Conservation (phyloP, 176 grass and related monocot species). For the Eremochloa ophiuroides region DNA sequence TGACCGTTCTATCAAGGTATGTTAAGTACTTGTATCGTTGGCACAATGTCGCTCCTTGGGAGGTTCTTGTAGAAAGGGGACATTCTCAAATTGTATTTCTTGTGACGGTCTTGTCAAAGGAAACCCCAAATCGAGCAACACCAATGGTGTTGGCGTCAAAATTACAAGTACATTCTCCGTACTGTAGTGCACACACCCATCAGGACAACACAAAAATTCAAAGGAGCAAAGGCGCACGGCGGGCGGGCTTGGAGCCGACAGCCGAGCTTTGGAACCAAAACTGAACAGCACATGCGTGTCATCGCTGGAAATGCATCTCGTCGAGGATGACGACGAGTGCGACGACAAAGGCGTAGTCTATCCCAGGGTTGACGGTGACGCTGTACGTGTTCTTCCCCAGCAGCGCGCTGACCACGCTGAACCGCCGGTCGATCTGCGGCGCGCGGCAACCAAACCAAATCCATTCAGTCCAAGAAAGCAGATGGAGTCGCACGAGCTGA, state of each 20-base stretch:
- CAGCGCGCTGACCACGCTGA: slow-evolving; percentile 48
- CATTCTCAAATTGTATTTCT: neutral
- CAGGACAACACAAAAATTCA: neutral
- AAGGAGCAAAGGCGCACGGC: neutral
- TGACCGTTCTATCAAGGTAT: neutral
- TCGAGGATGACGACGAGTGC: slow-evolving; percentile 72
- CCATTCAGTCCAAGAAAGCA: neutral
- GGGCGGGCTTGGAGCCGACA: too few species aligned
- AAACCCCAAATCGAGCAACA: neutral
- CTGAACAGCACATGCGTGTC: neutral
- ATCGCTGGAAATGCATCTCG: slow-evolving; percentile 46
- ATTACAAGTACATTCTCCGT: neutral
- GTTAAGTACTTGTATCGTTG: neutral
- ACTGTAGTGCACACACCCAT: neutral
- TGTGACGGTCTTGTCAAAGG: neutral
- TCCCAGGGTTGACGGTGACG: slow-evolving; percentile 56
- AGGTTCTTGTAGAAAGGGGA: neutral
- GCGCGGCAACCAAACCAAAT: neutral
- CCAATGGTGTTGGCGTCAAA: neutral
- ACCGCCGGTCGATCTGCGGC: slow-evolving; percentile 53
- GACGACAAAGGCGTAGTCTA: slow-evolving; percentile 74
- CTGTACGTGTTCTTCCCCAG: slow-evolving; percentile 49
- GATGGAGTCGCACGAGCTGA: too few species aligned
- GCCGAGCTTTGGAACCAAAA: too few species aligned
- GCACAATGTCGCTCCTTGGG: neutral